phyloP scores from a whole-genome alignment of 2,329 filamentous ascomycete species.

The Blumeria hordei region DNA sequence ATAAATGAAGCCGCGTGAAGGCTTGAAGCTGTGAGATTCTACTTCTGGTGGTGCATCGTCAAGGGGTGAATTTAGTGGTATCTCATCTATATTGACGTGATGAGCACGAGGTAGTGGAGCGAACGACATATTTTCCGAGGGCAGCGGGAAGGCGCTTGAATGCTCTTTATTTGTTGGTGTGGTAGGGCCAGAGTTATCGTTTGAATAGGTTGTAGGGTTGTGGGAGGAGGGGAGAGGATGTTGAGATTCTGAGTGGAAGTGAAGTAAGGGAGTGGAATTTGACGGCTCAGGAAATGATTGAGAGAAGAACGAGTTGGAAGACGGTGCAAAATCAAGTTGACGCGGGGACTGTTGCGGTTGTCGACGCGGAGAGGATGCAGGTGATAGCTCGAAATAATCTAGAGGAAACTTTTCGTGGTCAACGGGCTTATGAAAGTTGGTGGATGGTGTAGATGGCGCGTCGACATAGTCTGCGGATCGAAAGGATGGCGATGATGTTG shows the following conservation, averaged over 20 bases:
- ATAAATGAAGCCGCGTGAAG: constrained; percentile 8
- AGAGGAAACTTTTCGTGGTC: background rate
- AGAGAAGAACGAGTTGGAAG: background rate
- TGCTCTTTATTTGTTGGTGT: background rate
- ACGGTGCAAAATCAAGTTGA: background rate
- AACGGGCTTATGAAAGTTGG: background rate
- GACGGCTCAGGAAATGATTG: background rate
- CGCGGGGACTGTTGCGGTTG: background rate
- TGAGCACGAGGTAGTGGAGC: background rate
- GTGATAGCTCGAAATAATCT: background rate
- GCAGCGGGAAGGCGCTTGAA: background rate
- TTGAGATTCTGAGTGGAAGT: background rate
- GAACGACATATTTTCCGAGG: background rate
- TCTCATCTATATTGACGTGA: background rate
- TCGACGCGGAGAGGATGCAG: background rate
- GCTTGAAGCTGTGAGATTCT: constrained; percentile 7
- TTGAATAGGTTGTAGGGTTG: background rate
- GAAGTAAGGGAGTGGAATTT: background rate
- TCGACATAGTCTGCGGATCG: background rate
- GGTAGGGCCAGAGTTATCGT: background rate
- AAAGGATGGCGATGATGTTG: background rate
- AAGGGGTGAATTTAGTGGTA: background rate
- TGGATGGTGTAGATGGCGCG: background rate
- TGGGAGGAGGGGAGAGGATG: background rate
- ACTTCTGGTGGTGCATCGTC: constrained; percentile 1